Evolutionary conservation across 805 yeast genomes (phyloP).

Genomic region (Scheffersomyces amazonensis): DNA sequence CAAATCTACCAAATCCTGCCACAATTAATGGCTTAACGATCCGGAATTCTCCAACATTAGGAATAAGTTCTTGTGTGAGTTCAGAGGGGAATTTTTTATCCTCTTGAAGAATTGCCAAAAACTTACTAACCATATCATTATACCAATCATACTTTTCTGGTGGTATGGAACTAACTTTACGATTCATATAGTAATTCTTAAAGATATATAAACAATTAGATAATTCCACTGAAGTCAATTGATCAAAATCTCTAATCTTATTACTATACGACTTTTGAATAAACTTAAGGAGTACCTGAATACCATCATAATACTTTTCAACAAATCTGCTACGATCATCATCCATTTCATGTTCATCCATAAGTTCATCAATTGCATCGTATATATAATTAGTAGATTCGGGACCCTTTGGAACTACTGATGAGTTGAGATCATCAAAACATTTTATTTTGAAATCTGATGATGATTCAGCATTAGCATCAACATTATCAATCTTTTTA

Average conservation of each 20-base stretch:
- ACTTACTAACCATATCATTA: conserved; percentile 18
- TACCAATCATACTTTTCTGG: conserved; percentile 14
- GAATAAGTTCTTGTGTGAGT: conserved; percentile 14
- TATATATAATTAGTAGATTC: too few species aligned
- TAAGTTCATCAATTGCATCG: conserved; percentile 4
- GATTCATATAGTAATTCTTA: conserved; percentile 16
- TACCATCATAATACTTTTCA: conserved; percentile 14
- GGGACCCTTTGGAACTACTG: too few species aligned
- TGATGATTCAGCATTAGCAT: too few species aligned
- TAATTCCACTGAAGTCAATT: conserved; percentile 22
- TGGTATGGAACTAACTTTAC: conserved; percentile 13
- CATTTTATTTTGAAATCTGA: too few species aligned
- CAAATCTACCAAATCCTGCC: conserved; percentile 8
- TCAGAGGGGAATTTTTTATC: conserved; percentile 15
- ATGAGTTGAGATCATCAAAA: too few species aligned
- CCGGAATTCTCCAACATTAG: neutral
- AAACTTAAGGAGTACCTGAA: conserved; percentile 17
- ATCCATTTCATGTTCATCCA: conserved; percentile 3
- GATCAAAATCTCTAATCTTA: conserved; percentile 17
- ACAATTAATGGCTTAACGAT: conserved; percentile 1
- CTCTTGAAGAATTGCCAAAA: conserved; percentile 11
- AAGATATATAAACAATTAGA: conserved; percentile 24
- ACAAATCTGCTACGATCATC: conserved; percentile 15
- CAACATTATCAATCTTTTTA: neutral
- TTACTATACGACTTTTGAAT: conserved; percentile 16